Percentiles rank a stretch among this genome's conserved stretches.
Conservation (phyloP, 1,284 basidiomycete genomes). For the Flammula alnicola region DNA sequence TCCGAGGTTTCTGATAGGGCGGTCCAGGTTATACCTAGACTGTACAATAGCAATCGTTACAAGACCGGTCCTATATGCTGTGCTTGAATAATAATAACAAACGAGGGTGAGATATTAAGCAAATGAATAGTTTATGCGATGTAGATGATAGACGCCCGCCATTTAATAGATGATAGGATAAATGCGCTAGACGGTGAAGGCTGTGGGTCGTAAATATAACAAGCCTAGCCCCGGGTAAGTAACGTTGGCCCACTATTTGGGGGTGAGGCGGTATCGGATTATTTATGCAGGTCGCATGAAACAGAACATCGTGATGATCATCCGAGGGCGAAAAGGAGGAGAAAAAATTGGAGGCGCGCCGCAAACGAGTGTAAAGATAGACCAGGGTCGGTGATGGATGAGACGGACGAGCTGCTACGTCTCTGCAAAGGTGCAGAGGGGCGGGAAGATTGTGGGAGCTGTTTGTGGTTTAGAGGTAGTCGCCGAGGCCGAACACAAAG, state of each 20-base stretch:
- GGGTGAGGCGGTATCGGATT: conserved; percentile 10
- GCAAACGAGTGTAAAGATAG: conserved; percentile 4
- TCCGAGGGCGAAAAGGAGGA: conserved; percentile 3
- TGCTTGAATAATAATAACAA: not conserved
- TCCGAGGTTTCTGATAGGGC: conserved; percentile 8
- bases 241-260: conserved; percentile 6
- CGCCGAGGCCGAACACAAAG: conserved; percentile 19
- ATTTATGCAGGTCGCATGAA: conserved; percentile 4
- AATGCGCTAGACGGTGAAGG: conserved; percentile 12
- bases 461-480: conserved; percentile 1
- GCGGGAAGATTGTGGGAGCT: conserved; percentile 18
- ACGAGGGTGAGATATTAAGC: not conserved
- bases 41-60: too few relatives aligned
- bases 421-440: conserved; percentile 7
- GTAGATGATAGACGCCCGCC: conserved; percentile 19
- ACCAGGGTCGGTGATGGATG: conserved; percentile 18
- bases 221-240: conserved; percentile 1
- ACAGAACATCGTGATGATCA: not conserved
- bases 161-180: conserved; percentile 23
- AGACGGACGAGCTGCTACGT: conserved; percentile 1
- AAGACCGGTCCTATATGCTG: too few relatives aligned
- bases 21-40: too few relatives aligned
- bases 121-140: conserved; percentile 7
- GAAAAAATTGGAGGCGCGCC: too few relatives aligned
- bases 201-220: conserved; percentile 1